Evolutionary conservation across 2,329 filamentous ascomycete species (phyloP).

Genomic region (Phyllosticta paracitricarpa): DNA sequence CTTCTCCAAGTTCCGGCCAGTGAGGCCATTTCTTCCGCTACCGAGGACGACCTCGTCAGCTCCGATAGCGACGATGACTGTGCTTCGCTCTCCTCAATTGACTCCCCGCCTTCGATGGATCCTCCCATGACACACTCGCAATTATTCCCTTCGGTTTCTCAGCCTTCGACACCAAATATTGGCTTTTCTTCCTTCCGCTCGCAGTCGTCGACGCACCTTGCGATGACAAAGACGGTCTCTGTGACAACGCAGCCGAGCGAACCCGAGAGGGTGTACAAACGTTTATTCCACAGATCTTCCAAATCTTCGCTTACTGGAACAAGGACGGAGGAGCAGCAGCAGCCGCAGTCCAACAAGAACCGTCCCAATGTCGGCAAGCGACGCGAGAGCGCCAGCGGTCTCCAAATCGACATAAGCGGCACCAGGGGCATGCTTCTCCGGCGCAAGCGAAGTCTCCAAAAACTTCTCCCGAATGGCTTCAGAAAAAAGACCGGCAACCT

Average conservation of each 20-base stretch:
- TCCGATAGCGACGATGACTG: conserved; percentile 8
- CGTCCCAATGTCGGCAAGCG: conserved; percentile 7
- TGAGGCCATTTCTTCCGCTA: conserved; percentile 10
- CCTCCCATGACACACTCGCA: conserved; percentile 12
- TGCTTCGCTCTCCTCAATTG: conserved; percentile 7
- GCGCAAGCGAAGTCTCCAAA: conserved; percentile 11
- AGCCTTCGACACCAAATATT: conserved; percentile 18
- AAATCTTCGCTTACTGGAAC: conserved; percentile 8
- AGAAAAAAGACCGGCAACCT: neutral
- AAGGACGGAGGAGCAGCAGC: neutral
- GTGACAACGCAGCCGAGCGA: conserved; percentile 22
- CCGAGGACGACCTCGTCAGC: conserved; percentile 6
- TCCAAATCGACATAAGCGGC: conserved; percentile 21
- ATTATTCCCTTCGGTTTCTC: conserved; percentile 19
- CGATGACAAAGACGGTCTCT: conserved; percentile 9
- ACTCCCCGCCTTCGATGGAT: conserved; percentile 17
- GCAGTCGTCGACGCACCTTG: conserved; percentile 12
- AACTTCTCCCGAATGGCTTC: conserved; percentile 1
- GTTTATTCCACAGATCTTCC: conserved; percentile 26
- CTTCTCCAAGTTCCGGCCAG: conserved; percentile 3
- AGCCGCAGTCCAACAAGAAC: neutral
- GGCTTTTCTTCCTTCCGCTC: conserved; percentile 11
- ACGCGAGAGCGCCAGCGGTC: neutral
- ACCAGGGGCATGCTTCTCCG: conserved; percentile 23
- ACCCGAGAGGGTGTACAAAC: conserved; percentile 32